Evolutionary conservation across 305 asterid genomes (phyloP).

Genomic region (Rubia peregrina): DNA sequence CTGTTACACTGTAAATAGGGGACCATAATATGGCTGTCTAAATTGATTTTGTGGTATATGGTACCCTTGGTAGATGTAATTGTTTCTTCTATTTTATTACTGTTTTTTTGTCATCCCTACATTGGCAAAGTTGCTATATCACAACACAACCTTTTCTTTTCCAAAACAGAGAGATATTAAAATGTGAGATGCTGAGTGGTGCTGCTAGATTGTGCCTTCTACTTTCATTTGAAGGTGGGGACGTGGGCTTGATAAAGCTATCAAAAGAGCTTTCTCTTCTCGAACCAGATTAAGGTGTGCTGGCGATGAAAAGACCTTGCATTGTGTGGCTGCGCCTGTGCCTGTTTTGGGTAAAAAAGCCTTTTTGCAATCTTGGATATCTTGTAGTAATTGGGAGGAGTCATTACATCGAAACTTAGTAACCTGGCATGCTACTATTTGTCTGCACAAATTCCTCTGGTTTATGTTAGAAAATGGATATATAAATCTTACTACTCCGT

Average conservation of each 20-base stretch:
- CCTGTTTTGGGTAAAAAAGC: slow-evolving; percentile 50
- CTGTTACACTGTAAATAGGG: background rate
- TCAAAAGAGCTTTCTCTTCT: background rate
- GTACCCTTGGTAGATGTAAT: background rate
- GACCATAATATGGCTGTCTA: background rate
- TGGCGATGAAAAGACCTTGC: background rate
- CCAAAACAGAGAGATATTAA: no score
- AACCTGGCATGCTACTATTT: slow-evolving; percentile 48
- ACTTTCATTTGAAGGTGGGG: no score
- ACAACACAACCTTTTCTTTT: no score
- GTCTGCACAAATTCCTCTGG: slow-evolving; percentile 48
- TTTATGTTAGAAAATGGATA: no score
- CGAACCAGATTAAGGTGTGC: no score
- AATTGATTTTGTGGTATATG: background rate
- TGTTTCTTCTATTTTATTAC: no score
- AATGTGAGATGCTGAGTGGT: no score
- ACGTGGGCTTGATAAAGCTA: no score
- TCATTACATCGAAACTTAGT: slow-evolving; percentile 64
- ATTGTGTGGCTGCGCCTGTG: slow-evolving; percentile 31
- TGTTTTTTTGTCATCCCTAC: no score
- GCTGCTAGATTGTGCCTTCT: no score
- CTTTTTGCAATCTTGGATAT: slow-evolving; percentile 42
- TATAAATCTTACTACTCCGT: no score
- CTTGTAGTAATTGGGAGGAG: slow-evolving; percentile 39
- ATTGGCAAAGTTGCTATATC: no score